Base-by-base conservation (phyloP, 176 grass and related monocot species). In the Pontederia paniculata region DNA sequence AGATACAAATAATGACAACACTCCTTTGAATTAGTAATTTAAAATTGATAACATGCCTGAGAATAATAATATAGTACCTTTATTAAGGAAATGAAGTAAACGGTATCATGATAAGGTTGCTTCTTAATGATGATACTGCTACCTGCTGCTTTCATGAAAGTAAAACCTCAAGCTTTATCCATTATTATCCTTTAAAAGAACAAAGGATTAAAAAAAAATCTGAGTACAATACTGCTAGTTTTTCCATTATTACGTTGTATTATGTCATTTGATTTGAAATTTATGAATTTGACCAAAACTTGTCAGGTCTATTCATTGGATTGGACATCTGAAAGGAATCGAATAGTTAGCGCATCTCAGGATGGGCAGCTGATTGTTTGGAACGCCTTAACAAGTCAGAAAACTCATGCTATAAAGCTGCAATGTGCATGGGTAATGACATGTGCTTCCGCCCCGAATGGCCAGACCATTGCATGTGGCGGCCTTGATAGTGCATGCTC, bases 311-410 rank as follows among this genome's bases (percentile, higher is more conserved):
- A 98, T 87, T 89, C 93, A 69, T 63, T 98, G 69, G 93, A 98
- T 78, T 98, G 93, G 93, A 84, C 93, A 37, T 77, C 83, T 74
- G 86, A 98, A 76, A 98, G 80, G 80, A 98, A 98, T 73, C 79
- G 86, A 77, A 91, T 98, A 74, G 93, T 98, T 60, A 98, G 93
- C 8, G 86, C 86, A 47, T 90, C 93, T 14, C 83, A 84, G 65
- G 93, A 91, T 74, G 93, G 93, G 60, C 81, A 86, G 67, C 42
- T 98, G 67, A 98, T 98, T 68, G 86, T 98, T 58, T 98, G 93
- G 93, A 98, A 98, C 81, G 93, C 93, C 62, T 78, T 98, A 69
- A 98, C 93, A 20, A 98, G 93, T 62, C 93, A 98, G 57, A 98
- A 98, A 69, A 98, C 93, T 67, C 93, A 98, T 77, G 86, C 93